These are phyloP conservation scores for Lasiodiplodia sp. DNA, from an alignment of 2,329 filamentous ascomycete species.

Conservation along the genomic window DNA sequence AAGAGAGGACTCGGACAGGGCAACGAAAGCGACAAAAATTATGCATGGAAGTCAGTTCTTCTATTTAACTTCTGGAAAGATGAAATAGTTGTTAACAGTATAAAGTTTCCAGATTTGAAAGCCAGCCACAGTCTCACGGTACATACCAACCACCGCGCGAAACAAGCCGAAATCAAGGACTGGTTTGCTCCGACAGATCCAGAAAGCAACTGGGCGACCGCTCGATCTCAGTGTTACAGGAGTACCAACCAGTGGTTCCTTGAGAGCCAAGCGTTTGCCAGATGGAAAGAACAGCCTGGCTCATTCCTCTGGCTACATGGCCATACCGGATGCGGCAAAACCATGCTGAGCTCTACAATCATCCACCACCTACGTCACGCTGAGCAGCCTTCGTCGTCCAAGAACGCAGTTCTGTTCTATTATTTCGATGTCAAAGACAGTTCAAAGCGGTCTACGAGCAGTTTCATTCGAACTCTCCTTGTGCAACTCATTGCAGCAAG, in stretches of 20 bases:
- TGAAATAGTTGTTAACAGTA: not conserved
- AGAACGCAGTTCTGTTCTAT: not conserved
- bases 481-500: no score
- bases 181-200: not conserved
- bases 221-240: not conserved
- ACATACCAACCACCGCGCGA: not conserved
- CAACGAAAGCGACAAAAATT: not conserved
- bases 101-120: not conserved
- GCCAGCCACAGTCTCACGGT: not conserved
- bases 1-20: not conserved
- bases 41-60: not conserved
- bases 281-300: not conserved
- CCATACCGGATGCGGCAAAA: not conserved
- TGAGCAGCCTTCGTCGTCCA: not conserved
- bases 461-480: no score
- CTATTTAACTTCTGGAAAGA: not conserved
- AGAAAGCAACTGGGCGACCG: not conserved
- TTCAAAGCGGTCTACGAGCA: not conserved
- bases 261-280: not conserved
- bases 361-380: not conserved
- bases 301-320: not conserved
- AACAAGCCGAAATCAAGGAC: not conserved
- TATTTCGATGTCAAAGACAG: not conserved
- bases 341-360: not conserved
- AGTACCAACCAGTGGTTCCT: not conserved